Evolutionary conservation across 2,329 filamentous ascomycete genomes (phyloP), one percentile per base, ranked within the genome.

Genomic region (Sporothrix euskadiensis): DNA sequence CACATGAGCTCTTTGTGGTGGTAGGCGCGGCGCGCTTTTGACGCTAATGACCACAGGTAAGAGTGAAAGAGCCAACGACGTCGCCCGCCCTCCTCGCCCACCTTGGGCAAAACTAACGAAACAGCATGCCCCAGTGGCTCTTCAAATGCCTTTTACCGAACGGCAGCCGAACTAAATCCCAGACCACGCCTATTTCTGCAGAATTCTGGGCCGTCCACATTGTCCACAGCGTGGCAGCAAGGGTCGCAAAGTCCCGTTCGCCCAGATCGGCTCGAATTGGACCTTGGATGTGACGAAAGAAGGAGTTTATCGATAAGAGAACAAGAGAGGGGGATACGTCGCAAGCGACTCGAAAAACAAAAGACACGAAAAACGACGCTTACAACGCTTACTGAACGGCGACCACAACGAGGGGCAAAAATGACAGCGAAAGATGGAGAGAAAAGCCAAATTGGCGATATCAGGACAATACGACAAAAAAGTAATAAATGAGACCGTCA

Each of bases 121-220:
- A 49, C 44, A 49, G 44, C 44, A 9, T 9, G 44, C 44, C 44
- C 44, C 44, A n/a, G 39, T 52, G 68, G 68, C 44, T 57, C 54
- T 61, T 47, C 35, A 47, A 22, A 41, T 52, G 19, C 41, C 57
- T 39, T 74, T 74, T 74, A 70, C 73, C 73, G 73, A 74, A 44
- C 70, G 57, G 73, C 52, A 72, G 73, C 73, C 73, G 73, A 74
- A 70, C 70, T 70, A 49, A 19, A 44, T 30, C 22, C n/a, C 32
- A 63, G 32, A 26, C 49, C n/a, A 44, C 32, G 12, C 52, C 35
- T 70, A 3, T 12, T 59, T 49, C 57, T 32, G 47, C 57, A 26
- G 39, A 9, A 16, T 56, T 56, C 68, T 44, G 49, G 32, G 56
- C 69, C 35, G 32, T 47, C 16, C 22, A 26, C 71, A 47, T 35